These are phyloP conservation scores for Salicornia ramosissima DNA, from an alignment of 148 eudicot species.

Conservation along the genomic window DNA sequence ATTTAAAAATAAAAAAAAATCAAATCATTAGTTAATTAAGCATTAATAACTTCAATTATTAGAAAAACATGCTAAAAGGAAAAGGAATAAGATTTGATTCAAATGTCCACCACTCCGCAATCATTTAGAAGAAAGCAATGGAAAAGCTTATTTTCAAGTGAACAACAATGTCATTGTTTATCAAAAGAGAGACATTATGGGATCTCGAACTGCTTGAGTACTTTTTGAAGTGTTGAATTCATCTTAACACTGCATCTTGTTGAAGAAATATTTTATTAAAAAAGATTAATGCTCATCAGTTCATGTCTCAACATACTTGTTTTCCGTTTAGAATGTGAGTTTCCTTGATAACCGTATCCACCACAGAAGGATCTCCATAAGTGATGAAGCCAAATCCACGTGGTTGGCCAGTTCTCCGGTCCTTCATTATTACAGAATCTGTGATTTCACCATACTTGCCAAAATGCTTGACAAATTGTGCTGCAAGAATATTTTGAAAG, in stretches of 20 bases:
- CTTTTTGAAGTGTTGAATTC: too few relatives aligned
- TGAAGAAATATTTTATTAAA: not conserved
- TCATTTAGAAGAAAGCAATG: too few relatives aligned
- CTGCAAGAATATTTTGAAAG: conserved; percentile 29
- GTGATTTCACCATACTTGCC: conserved; percentile 58
- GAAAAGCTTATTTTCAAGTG: not conserved
- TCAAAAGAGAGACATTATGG: too few relatives aligned
- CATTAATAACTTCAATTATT: too few relatives aligned
- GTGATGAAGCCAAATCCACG: conserved; percentile 64
- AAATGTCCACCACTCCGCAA: too few relatives aligned
- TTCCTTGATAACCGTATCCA: conserved; percentile 50
- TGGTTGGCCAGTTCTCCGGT: conserved; percentile 52
- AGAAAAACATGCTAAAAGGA: too few relatives aligned
- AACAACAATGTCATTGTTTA: too few relatives aligned
- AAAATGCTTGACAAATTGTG: conserved; percentile 57
- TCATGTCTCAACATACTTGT: conserved; percentile 32
- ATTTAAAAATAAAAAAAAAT: too few relatives aligned
- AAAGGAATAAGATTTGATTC: too few relatives aligned
- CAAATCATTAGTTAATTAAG: too few relatives aligned
- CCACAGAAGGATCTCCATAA: conserved; percentile 57
- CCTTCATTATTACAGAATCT: conserved; percentile 64
- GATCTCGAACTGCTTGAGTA: too few relatives aligned
- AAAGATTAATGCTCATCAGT: not conserved
- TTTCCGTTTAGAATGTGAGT: conserved; percentile 52
- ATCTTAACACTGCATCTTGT: not conserved